Conservation (phyloP, 2,329 filamentous ascomycete genomes). For the Diatrype stigma region DNA sequence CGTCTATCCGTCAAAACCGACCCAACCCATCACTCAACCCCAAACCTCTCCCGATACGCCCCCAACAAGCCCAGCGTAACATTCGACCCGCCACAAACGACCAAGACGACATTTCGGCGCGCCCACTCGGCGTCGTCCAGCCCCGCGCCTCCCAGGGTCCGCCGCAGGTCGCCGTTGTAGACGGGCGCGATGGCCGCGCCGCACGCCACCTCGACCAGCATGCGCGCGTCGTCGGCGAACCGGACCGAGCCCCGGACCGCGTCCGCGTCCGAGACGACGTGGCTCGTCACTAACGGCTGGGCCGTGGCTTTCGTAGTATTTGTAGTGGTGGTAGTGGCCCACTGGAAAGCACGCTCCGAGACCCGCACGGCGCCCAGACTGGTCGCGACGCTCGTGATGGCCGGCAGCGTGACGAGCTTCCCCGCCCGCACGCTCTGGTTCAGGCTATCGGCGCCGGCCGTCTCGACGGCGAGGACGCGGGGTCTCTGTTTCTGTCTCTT, state of each 20-base stretch:
- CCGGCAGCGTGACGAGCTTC: conserved; percentile 58
- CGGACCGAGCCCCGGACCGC: conserved; percentile 73
- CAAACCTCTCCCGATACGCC: conserved; percentile 50
- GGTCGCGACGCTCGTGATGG: conserved; percentile 72
- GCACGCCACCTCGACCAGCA: conserved; percentile 81
- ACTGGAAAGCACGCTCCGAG: conserved; percentile 62
- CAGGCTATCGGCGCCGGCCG: conserved; percentile 67
- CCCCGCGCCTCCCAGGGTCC: conserved; percentile 51
- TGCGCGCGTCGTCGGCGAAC: conserved; percentile 75
- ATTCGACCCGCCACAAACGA: conserved; percentile 78
- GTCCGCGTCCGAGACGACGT: conserved; percentile 69
- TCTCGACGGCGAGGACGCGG: conserved; percentile 70
- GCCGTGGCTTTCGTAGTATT: no score
- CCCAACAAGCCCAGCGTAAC: conserved; percentile 59
- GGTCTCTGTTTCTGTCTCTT: conserved; percentile 38
- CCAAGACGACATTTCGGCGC: conserved; percentile 70
- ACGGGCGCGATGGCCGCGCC: conserved; percentile 71
- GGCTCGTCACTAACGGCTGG: no score
- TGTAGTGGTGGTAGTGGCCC: no score
- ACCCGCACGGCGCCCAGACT: conserved; percentile 72
- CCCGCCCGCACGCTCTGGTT: conserved; percentile 55
- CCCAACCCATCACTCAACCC: conserved; percentile 14
- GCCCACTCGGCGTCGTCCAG: conserved; percentile 54
- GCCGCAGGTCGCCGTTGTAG: conserved; percentile 61
- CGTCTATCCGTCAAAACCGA: background rate